Evolutionary conservation across 306 rosid genomes (phyloP).

Genomic region (Canavalia gladiata): DNA sequence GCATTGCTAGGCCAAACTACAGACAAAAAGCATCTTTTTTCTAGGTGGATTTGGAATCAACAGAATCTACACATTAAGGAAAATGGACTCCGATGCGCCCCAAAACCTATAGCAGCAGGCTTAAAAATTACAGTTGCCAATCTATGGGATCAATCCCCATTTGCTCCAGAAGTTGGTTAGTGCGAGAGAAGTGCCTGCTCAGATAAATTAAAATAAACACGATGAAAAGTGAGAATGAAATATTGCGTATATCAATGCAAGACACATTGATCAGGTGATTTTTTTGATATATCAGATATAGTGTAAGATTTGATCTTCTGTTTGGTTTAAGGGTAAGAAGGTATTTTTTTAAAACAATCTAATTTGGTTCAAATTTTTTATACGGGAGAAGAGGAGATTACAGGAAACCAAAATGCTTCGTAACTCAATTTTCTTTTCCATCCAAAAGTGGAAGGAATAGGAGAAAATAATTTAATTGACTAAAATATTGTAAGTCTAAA

Average conservation of each 20-base stretch:
- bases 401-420: too few species aligned
- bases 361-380: too few species aligned
- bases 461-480: too few species aligned
- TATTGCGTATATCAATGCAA: constrained; percentile 13
- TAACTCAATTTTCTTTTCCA: too few species aligned
- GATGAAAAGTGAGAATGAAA: neutral
- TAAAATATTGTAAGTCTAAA: too few species aligned
- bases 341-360: too few species aligned
- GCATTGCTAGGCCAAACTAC: constrained; percentile 7
- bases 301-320: constrained; percentile 7
- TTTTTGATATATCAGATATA: neutral
- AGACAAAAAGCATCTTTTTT: constrained; percentile 35
- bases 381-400: too few species aligned
- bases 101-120: constrained; percentile 17
- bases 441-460: too few species aligned
- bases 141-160: constrained; percentile 70
- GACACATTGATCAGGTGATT: neutral
- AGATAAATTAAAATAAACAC: constrained; percentile 39
- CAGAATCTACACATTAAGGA: constrained; percentile 19
- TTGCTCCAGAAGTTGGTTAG: constrained; percentile 81
- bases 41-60: constrained; percentile 31
- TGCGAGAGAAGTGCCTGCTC: constrained; percentile 90
- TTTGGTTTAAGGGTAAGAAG: too few species aligned
- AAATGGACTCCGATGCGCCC: constrained; percentile 26
- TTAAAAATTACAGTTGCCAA: constrained; percentile 76